A percentile compares a stretch with the other conserved stretches of the same genome.
These are phyloP conservation scores for Musa itinerans DNA, from an alignment of 176 grass and related monocot genomes.

Conservation along the genomic window DNA sequence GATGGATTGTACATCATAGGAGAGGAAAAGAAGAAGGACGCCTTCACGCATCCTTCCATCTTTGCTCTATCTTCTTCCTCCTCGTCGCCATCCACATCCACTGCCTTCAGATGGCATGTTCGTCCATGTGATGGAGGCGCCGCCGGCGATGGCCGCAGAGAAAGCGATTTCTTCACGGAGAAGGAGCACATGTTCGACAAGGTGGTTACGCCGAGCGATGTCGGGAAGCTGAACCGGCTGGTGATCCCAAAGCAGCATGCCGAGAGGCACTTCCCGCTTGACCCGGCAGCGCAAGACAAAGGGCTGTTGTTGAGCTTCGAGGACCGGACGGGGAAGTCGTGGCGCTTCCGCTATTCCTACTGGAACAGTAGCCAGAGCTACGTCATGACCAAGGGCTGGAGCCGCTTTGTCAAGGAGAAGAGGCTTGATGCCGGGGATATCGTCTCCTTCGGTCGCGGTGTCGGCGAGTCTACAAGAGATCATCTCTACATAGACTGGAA, in stretches of 20 bases:
- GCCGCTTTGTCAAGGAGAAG: conserved; percentile 98
- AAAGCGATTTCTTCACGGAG: conserved; percentile 15
- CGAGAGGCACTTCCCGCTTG: conserved; percentile 84
- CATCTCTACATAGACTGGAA: neutral
- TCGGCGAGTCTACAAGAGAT: conserved; percentile 14
- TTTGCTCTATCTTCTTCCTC: neutral
- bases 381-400: conserved; percentile 99
- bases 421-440: conserved; percentile 78
- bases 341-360: conserved; percentile 97
- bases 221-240: conserved; percentile 91
- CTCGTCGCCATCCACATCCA: neutral
- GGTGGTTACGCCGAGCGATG: conserved; percentile 93
- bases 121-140: neutral
- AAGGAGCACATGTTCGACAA: conserved; percentile 99
- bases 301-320: conserved; percentile 75
- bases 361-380: conserved; percentile 99
- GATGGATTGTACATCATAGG: neutral
- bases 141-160: neutral
- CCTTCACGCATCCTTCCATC: neutral
- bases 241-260: conserved; percentile 99
- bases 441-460: conserved; percentile 76
- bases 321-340: conserved; percentile 75
- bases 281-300: conserved; percentile 63
- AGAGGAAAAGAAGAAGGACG: neutral
- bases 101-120: neutral